Evolutionary conservation across 2,329 filamentous ascomycete species (phyloP).

Genomic region (Trichoderma citrinoviride): DNA sequence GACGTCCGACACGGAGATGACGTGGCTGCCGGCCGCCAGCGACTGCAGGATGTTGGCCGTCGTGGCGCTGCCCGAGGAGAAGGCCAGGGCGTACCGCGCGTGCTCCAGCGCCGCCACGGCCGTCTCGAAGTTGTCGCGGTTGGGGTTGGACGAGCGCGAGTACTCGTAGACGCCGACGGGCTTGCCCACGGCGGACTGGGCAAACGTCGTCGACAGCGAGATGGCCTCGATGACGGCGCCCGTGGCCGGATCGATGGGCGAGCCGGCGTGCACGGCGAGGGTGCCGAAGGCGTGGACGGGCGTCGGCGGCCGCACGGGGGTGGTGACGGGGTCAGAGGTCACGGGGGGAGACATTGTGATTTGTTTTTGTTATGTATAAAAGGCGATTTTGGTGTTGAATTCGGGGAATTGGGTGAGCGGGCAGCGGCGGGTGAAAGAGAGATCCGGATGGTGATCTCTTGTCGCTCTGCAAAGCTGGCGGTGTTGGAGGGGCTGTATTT

Average conservation of each 20-base stretch:
- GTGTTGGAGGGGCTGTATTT: background rate
- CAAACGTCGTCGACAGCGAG: constrained; percentile 93
- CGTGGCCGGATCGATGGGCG: constrained; percentile 84
- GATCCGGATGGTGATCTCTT: background rate
- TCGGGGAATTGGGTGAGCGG: background rate
- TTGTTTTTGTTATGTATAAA: background rate
- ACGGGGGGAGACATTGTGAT: constrained; percentile 33
- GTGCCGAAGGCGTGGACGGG: constrained; percentile 84
- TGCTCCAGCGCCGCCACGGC: constrained; percentile 91
- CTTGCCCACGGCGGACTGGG: constrained; percentile 82
- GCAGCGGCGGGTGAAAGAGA: background rate
- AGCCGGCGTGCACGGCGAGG: constrained; percentile 88
- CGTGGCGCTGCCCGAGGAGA: constrained; percentile 89
- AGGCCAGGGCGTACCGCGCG: constrained; percentile 88
- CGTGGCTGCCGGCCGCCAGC: constrained; percentile 84
- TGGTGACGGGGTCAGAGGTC: constrained; percentile 58
- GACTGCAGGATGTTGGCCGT: constrained; percentile 93
- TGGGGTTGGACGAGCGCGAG: constrained; percentile 89
- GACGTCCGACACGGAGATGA: constrained; percentile 94
- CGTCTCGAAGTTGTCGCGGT: constrained; percentile 89
- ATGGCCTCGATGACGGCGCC: constrained; percentile 96
- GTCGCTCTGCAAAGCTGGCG: background rate
- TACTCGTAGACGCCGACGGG: constrained; percentile 92
- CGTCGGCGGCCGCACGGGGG: constrained; percentile 67
- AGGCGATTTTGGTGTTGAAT: background rate